These are phyloP conservation scores for Populus hybrid DNA, from an alignment of 441 rosid genomes.

Conservation along the genomic window DNA sequence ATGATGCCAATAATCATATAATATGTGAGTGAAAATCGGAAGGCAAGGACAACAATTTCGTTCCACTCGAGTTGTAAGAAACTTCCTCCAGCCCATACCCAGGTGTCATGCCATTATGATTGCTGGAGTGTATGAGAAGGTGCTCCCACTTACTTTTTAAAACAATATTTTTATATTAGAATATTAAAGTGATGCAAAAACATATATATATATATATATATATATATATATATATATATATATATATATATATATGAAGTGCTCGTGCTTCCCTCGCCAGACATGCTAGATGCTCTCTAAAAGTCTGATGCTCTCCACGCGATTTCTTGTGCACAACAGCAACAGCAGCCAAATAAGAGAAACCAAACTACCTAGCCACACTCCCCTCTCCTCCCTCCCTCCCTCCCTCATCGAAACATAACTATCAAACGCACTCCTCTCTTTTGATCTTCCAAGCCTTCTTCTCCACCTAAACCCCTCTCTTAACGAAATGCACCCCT, in stretches of 20 bases:
- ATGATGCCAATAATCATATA: not conserved
- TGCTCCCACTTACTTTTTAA: too few species aligned
- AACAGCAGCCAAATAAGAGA: not conserved
- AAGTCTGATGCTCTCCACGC: not conserved
- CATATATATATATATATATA: too few species aligned
- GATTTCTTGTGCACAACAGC: not conserved
- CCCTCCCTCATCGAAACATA: not conserved
- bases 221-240: too few species aligned
- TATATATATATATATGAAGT: not conserved
- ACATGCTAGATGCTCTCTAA: not conserved
- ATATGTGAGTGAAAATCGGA: not conserved
- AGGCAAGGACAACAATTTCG: not conserved
- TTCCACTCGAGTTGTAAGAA: not conserved
- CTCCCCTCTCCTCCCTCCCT: not conserved
- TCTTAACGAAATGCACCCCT: not conserved
- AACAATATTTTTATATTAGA: too few species aligned
- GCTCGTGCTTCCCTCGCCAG: not conserved
- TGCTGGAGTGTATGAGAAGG: too few species aligned
- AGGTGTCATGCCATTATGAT: not conserved
- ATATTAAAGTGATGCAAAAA: too few species aligned
- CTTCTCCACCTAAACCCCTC: not conserved
- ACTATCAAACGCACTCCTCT: not conserved
- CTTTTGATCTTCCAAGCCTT: not conserved
- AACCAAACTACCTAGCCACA: not conserved
- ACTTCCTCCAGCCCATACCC: not conserved